Base-by-base conservation (phyloP, 2,329 filamentous ascomycete genomes). In the Arthrobotrys iridis region DNA sequence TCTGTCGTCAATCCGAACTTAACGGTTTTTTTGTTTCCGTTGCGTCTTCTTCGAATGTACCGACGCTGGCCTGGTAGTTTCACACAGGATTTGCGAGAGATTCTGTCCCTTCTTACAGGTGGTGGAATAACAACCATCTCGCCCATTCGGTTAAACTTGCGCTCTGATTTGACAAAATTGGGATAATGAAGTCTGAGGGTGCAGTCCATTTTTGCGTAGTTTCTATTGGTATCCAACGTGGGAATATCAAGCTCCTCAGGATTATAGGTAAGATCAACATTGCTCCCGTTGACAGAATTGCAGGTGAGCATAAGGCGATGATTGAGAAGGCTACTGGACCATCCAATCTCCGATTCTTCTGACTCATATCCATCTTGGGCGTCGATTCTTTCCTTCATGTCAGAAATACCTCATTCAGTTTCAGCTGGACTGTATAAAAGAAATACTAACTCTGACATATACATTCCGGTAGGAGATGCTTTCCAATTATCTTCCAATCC, bases 281-380 rank as follows among this genome's bases (percentile, higher is more conserved):
- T 74, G 15, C 62, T 67, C 6, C 70, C 70, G 10, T 63, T 64
- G 26, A 74, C 70, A 6, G 70, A 74, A 37, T 74, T 65, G 62
- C 70, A 67, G 35, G 70, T 67, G 13, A 74, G 70, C 37, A 66
- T 45, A 6, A 74, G 46, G 7, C 70, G 70, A 4, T 43, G 46
- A 15, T 67, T 74, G 15, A 74, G 55, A 5, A 66, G 52, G n/a
- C 20, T 37, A 45, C 46, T 58, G 6, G 52, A 55, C 70, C 70
- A 74, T 10, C 22, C 43, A 13, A 74, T 63, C 6, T 74, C 70
- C 15, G 37, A 33, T 24, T 74, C 60, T 20, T 13, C 35, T 2
- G 30, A 30, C 22, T 52, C 45, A 37, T 26, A 30, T 4, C 18
- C 43, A 11, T 4, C 20, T 10, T 57, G 57, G 4, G 48, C 37